These are phyloP conservation scores for Perkinsela sp. DNA, from an alignment of 208 protist genomes.

Conservation along the genomic window DNA sequence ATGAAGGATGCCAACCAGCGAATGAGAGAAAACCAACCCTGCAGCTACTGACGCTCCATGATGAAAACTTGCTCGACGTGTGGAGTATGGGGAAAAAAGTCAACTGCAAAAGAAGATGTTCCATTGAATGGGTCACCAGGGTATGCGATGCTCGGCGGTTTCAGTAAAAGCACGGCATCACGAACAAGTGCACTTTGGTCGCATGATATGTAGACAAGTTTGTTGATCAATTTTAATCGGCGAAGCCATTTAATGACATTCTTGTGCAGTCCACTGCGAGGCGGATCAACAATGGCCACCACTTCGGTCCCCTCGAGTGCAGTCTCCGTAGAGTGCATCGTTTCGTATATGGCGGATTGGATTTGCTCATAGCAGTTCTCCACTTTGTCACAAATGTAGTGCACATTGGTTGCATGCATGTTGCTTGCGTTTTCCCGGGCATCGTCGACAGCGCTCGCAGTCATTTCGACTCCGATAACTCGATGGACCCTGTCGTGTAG, in stretches of 20 bases:
- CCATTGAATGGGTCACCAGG: conserved; percentile 43
- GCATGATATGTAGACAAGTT: conserved; percentile 79
- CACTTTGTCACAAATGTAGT: conserved; percentile 62
- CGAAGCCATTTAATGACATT: conserved; percentile 75
- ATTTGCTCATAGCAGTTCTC: conserved; percentile 60
- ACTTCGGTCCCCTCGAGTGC: conserved; percentile 16
- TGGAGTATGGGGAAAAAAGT: conserved; percentile 80
- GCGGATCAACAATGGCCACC: conserved; percentile 63
- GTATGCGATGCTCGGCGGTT: conserved; percentile 25
- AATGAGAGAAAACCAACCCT: no score
- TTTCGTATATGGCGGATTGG: conserved; percentile 39
- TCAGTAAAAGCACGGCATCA: conserved; percentile 23
- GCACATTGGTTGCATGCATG: conserved; percentile 54
- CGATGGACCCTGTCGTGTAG: conserved; percentile 31
- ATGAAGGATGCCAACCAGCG: no score
- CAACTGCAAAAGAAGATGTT: conserved; percentile 47
- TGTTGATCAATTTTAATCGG: conserved; percentile 30
- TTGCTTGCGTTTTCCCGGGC: conserved; percentile 37
- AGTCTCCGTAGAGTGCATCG: conserved; percentile 12
- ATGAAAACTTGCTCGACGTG: conserved; percentile 70
- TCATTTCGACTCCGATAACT: conserved; percentile 74
- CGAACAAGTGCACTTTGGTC: conserved; percentile 60
- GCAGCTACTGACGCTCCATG: conserved; percentile 9
- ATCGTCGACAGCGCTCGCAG: conserved; percentile 47
- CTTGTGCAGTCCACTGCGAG: conserved; percentile 39